Base-by-base conservation (phyloP, 73 alveolate genomes). In the Paramecium biaurelia region DNA sequence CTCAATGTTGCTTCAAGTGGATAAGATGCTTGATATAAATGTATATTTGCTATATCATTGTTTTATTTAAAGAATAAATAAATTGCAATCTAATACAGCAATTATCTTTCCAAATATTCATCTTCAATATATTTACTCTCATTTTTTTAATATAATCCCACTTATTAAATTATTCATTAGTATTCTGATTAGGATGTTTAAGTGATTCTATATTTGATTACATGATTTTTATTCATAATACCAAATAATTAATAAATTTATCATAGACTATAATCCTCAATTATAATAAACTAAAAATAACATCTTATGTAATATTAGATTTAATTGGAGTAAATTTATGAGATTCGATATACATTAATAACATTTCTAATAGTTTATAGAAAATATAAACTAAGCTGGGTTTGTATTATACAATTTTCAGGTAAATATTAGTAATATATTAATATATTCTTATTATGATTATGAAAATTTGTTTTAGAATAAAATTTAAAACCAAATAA, bases 1-100 rank as follows among this genome's bases (percentile, higher is more conserved):
- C 63, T 92, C 30, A 92, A 85, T 59, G 88, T 85, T 14, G 95
- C 92, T 49, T 85, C 92, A 85, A 85, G 92, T 85, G 85, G 85
- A 28, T 45, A 43, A 30, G 92, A 85, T 24, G 37, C 21, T 58
- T 58, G 76, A 58, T 58, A 7, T 58, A 58, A n/a, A n/a, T n/a
- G n/a, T 58, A 58, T 58, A 58, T 47, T 47, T 47, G 58, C 58
- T 47, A 47, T 58, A 58, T 58, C 76, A 58, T 21, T 58, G 15
- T 58, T 58, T 58, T 23, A 58, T 24, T 18, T 20, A 21, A 21
- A 58, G 42, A 58, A 58, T 28, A 58, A 42, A 58, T 42, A 58
- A 58, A 28, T 15, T 58, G 11, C 42, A 58, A 58, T 58, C 37
- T 24, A 24, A 58, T 23, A 42, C 42, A 24, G 76, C 5, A 8